These are phyloP conservation scores for Tripterygium wilfordii DNA, from an alignment of 177 flowering plant genomes.

Conservation along the genomic window DNA sequence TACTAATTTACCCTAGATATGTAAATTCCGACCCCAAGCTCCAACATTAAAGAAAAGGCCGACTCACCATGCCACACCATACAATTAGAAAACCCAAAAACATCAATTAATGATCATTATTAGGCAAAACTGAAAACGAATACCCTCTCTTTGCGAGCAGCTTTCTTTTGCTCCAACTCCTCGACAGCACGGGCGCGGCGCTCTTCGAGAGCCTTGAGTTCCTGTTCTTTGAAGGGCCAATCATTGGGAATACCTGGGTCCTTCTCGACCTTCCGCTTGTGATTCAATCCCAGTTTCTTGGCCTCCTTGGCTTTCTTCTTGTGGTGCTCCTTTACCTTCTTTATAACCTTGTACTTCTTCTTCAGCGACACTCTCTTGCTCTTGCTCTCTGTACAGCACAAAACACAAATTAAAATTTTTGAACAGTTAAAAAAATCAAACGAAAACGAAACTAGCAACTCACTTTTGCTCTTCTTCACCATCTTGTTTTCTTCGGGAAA, in stretches of 20 bases:
- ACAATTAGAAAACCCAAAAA: too few species aligned
- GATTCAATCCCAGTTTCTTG: conserved; percentile 56
- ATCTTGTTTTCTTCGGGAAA: too few species aligned
- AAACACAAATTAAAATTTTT: not conserved
- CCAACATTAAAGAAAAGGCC: too few species aligned
- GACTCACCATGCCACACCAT: too few species aligned
- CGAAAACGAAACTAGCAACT: conserved; percentile 9
- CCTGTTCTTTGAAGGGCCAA: conserved; percentile 99
- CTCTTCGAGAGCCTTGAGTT: conserved; percentile 88
- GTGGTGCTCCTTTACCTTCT: conserved; percentile 87
- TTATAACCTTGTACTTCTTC: conserved; percentile 81
- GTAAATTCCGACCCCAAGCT: too few species aligned
- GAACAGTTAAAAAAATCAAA: not conserved
- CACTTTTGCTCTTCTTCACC: conserved; percentile 83
- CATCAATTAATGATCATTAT: too few species aligned
- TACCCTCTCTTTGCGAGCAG: conserved; percentile 94
- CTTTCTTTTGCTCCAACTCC: conserved; percentile 85
- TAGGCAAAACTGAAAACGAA: too few species aligned
- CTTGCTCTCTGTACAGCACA: conserved; percentile 90
- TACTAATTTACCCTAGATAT: too few species aligned
- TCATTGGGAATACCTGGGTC: conserved; percentile 98
- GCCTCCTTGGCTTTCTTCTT: conserved; percentile 97
- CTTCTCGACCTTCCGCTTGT: conserved; percentile 70
- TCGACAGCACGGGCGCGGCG: conserved; percentile 76
- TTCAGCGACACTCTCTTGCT: conserved; percentile 83